Conservation (phyloP, 441 rosid species). For the Populus hybrid region DNA sequence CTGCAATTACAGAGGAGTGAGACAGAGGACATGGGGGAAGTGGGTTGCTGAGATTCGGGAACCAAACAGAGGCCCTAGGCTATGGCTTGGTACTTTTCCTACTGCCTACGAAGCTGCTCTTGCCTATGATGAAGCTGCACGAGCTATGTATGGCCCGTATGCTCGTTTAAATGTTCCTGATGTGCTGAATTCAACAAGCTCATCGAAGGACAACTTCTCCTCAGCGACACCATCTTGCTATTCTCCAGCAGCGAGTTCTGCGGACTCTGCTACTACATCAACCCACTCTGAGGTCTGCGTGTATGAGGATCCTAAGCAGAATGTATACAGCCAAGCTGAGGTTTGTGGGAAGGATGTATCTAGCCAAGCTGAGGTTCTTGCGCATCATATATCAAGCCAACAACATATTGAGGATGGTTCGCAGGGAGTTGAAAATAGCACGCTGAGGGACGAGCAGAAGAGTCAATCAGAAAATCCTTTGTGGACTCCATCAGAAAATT, state of each 20-base stretch:
- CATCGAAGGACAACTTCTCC: slow-evolving; percentile 17
- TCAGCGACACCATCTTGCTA: slow-evolving; percentile 18
- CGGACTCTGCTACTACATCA: slow-evolving; percentile 33
- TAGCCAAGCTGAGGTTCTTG: not conserved
- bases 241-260: slow-evolving; percentile 28
- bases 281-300: slow-evolving; percentile 47
- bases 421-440: not conserved
- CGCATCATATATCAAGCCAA: not conserved
- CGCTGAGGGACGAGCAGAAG: not conserved
- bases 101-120: slow-evolving; percentile 66
- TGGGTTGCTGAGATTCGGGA: slow-evolving; percentile 91
- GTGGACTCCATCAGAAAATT: slow-evolving; percentile 1
- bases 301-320: slow-evolving; percentile 20
- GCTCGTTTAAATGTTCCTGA: slow-evolving; percentile 62
- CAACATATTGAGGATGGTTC: not conserved
- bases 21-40: slow-evolving; percentile 91
- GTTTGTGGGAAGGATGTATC: slow-evolving; percentile 19
- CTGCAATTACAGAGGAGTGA: slow-evolving; percentile 65
- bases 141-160: slow-evolving; percentile 53
- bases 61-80: slow-evolving; percentile 58
- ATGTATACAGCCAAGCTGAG: slow-evolving; percentile 15
- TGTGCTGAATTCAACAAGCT: not conserved
- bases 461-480: not conserved
- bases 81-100: slow-evolving; percentile 82
- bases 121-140: slow-evolving; percentile 82